A percentile compares a stretch with the other conserved stretches of the same genome.
Evolutionary conservation across 345 rosid genomes (phyloP).

Genomic region (Gossypium rotundifolium): DNA sequence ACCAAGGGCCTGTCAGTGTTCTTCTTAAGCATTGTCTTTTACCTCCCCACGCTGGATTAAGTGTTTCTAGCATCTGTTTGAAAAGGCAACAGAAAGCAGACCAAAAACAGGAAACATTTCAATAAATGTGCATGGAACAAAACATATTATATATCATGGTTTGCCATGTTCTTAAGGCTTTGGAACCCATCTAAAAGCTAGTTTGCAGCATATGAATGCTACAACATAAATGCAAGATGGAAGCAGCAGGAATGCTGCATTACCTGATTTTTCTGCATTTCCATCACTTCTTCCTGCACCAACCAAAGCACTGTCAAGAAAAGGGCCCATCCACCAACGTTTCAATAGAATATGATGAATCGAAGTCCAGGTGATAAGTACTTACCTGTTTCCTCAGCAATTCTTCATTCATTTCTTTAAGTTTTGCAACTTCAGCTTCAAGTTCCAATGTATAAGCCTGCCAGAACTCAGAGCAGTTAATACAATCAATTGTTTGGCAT

Average conservation of each 20-base stretch:
- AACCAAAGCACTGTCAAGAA: conserved; percentile 18
- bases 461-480: conserved; percentile 10
- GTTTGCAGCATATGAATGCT: too few species aligned
- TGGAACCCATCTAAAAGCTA: not conserved
- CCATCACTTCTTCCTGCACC: conserved; percentile 48
- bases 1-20: conserved; percentile 92
- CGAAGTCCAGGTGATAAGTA: conserved; percentile 4
- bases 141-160: not conserved
- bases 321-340: not conserved
- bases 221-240: too few species aligned
- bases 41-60: conserved; percentile 47
- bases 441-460: conserved; percentile 93
- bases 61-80: conserved; percentile 40
- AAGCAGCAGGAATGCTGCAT: not conserved
- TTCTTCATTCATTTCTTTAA: conserved; percentile 70
- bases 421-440: conserved; percentile 84
- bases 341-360: conserved; percentile 4
- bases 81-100: not conserved
- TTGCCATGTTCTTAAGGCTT: not conserved
- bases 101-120: not conserved
- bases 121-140: not conserved
- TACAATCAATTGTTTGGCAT: too few species aligned
- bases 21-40: conserved; percentile 75
- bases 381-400: conserved; percentile 37
- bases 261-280: conserved; percentile 64